Evolutionary conservation across 768 basidiomycete species (phyloP), one percentile per base, ranked within the genome.

Genomic region (Mycena maculata): DNA sequence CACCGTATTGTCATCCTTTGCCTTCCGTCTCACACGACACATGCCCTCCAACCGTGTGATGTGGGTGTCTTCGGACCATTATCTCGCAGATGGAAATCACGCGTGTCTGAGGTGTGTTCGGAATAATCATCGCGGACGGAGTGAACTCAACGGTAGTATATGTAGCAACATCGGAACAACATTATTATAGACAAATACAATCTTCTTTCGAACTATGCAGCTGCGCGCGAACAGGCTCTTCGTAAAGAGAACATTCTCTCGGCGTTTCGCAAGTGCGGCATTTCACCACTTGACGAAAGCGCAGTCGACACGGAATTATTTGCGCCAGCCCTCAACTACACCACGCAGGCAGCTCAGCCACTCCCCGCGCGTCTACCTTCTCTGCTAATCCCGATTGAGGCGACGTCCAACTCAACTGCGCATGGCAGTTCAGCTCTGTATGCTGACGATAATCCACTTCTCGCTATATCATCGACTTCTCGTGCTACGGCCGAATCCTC

Each of bases 191-290:
- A 16, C 39, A 28, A n/a, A n/a, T n/a, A n/a, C n/a, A n/a, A n/a
- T n/a, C n/a, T n/a, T n/a, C n/a, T n/a, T n/a, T n/a, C n/a, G 6
- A 33, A 67, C 55, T 74, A 72, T 57, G 31, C 49, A 11, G 25
- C 16, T 15, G 69, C 69, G 3, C 67, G 73, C 7, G 47, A 1
- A 2, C 13, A 15, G 18, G 56, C 68, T 2, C 39, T 73, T 3
- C 71, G 65, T 8, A 18, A 28, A 3, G 20, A 47, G 23, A 75
- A 63, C 1, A 72, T 75, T 38, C 6, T 44, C 3, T 44, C 72
- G 1, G 66, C 75, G 6, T 76, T 73, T 45, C 36, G 55, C 18
- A 65, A 67, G 39, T 71, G 57, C 1, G 74, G 75, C 4, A 73
- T 75, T 28, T 67, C 42, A 20, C 74, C 74, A n/a, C 55, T 76